Base-by-base conservation (phyloP, 2,329 filamentous ascomycete species). In the Diplocarpon mali region DNA sequence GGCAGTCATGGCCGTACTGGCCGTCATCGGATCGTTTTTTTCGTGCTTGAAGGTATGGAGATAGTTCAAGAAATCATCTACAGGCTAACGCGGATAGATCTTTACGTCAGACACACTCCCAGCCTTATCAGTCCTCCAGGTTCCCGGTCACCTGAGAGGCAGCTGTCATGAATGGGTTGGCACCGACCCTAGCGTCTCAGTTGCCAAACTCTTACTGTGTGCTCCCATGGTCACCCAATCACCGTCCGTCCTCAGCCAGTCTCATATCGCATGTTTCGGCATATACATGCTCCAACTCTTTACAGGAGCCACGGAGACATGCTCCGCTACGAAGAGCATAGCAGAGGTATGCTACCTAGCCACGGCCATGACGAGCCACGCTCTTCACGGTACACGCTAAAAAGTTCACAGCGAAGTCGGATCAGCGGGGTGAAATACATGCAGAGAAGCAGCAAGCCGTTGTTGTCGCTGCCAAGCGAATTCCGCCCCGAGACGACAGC, bases 101-200 rank as follows among this genome's bases (percentile, higher is more conserved):
- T 32, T 32, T 32, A 14, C 30, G 10, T 14, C 30, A 32, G 9
- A 32, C 30, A 32, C 30, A 4, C 30, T 10, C 30, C 9, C 9
- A 32, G 30, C 10, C 30, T 32, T 32, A 12, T 32, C n/a, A 12
- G 11, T 15, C 16, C 43, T 35, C n/a, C 28, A 42, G 15, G 24
- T 16, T 17, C 20, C 39, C 5, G 20, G 11, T 14, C 2, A 8
- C 12, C 6, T 42, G 16, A 42, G 31, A 43, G 31, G 40, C 17
- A 38, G 35, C 15, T 36, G 20, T 3, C 29, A 17, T 10, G 14
- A 13, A 37, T 47, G 45, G 45, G 27, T 47, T 24, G 36, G 40
- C 13, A 42, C 27, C 40, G 44, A 46, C 28, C 15, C 38, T 10
- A 5, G 3, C 34, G 34, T 46, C 14, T 38, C 44, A 14, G 9